Percentiles rank a stretch among this genome's conserved stretches.
phyloP scores from a whole-genome alignment of 805 yeast genomes.

The Metschnikowia aberdeeniae region DNA sequence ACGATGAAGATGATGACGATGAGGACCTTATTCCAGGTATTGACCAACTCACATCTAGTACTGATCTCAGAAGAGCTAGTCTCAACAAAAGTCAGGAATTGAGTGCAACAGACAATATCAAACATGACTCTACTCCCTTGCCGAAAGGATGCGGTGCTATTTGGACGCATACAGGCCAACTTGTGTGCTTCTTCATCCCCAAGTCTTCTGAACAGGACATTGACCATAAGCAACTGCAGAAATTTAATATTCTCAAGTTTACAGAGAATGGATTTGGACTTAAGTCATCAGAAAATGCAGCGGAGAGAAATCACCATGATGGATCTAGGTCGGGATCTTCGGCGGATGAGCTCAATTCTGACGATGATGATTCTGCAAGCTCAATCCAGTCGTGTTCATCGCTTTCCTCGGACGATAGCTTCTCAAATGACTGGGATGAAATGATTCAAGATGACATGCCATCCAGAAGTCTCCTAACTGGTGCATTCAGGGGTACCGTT shows the following conservation, averaged over 20 bases:
- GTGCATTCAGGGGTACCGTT: conserved; percentile 39
- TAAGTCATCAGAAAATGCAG: conserved; percentile 5
- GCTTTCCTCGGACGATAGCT: conserved; percentile 50
- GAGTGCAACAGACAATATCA: conserved; percentile 4
- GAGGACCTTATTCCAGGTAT: conserved; percentile 38
- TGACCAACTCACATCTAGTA: conserved; percentile 18
- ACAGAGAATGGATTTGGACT: conserved; percentile 50
- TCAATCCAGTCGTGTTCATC: conserved; percentile 15
- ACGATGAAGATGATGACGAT: conserved; percentile 27
- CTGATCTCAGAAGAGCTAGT: conserved; percentile 5
- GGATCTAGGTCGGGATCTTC: conserved; percentile 1
- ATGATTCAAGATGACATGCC: conserved; percentile 54
- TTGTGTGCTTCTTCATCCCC: conserved; percentile 78
- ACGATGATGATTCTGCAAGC: conserved; percentile 7
- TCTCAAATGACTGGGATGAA: conserved; percentile 67
- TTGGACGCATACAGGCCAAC: conserved; percentile 75
- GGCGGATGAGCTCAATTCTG: conserved; percentile 6
- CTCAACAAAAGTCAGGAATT: not conserved
- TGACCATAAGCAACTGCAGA: conserved; percentile 39
- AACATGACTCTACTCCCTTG: conserved; percentile 72
- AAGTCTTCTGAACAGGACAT: conserved; percentile 34
- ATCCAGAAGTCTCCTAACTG: conserved; percentile 50
- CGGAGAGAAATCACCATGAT: conserved; percentile 6
- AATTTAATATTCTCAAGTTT: conserved; percentile 42
- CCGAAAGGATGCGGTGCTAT: conserved; percentile 93